A percentile compares a stretch with the other conserved stretches of the same genome.
phyloP scores from a whole-genome alignment of 176 grass and related monocot genomes.

The Eragrostis curvula region DNA sequence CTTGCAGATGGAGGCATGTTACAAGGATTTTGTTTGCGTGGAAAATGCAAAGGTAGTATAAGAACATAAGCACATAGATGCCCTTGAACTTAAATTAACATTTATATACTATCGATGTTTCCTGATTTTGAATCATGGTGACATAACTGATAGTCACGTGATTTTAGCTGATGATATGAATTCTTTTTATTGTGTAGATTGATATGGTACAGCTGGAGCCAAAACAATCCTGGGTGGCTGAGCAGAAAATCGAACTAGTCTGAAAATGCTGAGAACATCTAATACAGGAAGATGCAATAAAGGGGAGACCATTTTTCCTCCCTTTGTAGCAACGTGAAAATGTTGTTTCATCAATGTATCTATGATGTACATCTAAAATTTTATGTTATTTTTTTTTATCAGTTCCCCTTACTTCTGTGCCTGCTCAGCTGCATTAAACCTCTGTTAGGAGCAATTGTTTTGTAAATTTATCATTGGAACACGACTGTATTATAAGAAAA shows the following conservation, averaged over 20 bases:
- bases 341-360: not conserved
- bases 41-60: conserved; percentile 88
- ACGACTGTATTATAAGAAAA: not conserved
- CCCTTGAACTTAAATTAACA: not conserved
- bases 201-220: conserved; percentile 61
- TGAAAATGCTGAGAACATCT: conserved; percentile 32
- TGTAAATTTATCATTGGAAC: not conserved
- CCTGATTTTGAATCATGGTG: conserved; percentile 23
- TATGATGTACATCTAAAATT: conserved; percentile 10
- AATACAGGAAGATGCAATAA: conserved; percentile 2
- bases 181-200: conserved; percentile 56
- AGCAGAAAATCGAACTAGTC: conserved; percentile 61
- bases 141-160: not conserved
- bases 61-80: conserved; percentile 1
- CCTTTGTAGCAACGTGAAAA: conserved; percentile 27
- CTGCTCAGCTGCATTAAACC: not conserved
- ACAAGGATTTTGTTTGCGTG: conserved; percentile 97
- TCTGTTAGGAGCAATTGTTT: not conserved
- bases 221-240: conserved; percentile 70
- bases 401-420: not conserved
- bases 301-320: not conserved
- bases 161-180: conserved; percentile 38
- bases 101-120: conserved; percentile 8
- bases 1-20: conserved; percentile 93
- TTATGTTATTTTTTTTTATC: not conserved